Evolutionary conservation across 345 rosid species (phyloP).

Genomic region (Syzygium aromaticum): DNA sequence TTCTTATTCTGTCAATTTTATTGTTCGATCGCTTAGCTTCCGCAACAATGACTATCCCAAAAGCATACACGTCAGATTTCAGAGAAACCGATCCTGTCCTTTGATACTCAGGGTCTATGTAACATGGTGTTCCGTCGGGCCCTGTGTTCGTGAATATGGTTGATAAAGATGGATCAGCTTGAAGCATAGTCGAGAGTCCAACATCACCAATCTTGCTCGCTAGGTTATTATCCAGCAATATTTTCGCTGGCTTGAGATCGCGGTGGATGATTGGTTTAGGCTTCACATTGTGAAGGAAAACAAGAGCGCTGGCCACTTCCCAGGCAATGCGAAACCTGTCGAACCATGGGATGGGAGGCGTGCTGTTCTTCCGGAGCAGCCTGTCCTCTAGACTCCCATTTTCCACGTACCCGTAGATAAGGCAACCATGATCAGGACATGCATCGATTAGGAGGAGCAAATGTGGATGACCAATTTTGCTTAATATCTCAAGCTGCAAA

Average conservation of each 20-base stretch:
- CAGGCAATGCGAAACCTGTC: constrained; percentile 71
- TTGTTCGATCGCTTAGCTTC: no score
- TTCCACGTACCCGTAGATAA: constrained; percentile 82
- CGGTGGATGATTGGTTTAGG: constrained; percentile 74
- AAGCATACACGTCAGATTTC: constrained; percentile 69
- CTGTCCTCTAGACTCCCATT: constrained; percentile 83
- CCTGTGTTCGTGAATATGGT: constrained; percentile 33
- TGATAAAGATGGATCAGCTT: constrained; percentile 9
- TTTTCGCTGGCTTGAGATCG: constrained; percentile 81
- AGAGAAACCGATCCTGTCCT: constrained; percentile 64
- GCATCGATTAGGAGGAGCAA: constrained; percentile 89
- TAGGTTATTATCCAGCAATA: constrained; percentile 63
- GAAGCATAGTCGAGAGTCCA: constrained; percentile 62
- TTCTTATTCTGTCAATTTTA: no score
- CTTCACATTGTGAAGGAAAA: constrained; percentile 63
- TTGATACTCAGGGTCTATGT: constrained; percentile 89
- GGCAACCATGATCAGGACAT: constrained; percentile 57
- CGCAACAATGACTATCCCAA: constrained; percentile 42
- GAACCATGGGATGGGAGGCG: constrained; percentile 72
- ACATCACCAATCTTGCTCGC: constrained; percentile 92
- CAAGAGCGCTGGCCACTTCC: constrained; percentile 80
- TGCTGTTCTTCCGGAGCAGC: constrained; percentile 29
- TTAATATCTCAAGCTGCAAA: constrained; percentile 68
- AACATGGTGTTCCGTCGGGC: constrained; percentile 68
- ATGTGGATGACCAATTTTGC: constrained; percentile 80